Percentiles rank a stretch among this genome's conserved stretches.
Conservation (phyloP, 2,329 filamentous ascomycete species). For the Phialemonium atrogriseum region DNA sequence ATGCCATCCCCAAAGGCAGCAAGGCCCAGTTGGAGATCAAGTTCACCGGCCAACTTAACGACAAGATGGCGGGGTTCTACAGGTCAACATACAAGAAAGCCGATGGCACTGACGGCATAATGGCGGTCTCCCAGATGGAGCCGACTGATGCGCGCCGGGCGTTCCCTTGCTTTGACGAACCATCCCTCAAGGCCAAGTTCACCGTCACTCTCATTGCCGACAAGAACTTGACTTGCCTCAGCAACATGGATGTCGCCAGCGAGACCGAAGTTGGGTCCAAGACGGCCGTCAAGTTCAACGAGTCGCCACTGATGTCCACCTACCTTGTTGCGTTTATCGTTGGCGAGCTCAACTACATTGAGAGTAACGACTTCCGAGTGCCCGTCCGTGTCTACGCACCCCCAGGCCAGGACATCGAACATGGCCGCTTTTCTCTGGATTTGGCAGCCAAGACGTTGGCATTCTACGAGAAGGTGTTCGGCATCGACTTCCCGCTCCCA, state of each 20-base stretch:
- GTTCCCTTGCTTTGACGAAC: constrained; percentile 96
- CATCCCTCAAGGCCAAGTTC: constrained; percentile 86
- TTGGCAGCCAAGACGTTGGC: constrained; percentile 82
- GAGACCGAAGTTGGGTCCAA: constrained; percentile 69
- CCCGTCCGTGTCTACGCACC: constrained; percentile 93
- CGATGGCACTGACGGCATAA: constrained; percentile 69
- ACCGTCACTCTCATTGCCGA: constrained; percentile 87
- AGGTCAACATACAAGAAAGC: constrained; percentile 82
- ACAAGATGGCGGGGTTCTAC: constrained; percentile 87
- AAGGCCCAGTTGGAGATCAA: constrained; percentile 71
- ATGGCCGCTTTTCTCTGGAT: constrained; percentile 83
- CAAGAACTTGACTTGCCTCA: constrained; percentile 82
- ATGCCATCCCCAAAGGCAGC: constrained; percentile 62
- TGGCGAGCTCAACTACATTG: constrained; percentile 87
- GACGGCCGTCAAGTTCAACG: constrained; percentile 88
- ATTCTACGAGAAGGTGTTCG: constrained; percentile 94
- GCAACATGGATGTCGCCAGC: constrained; percentile 90
- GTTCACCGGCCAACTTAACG: constrained; percentile 73
- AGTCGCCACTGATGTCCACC: constrained; percentile 89
- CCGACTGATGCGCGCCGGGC: constrained; percentile 86
- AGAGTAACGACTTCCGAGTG: constrained; percentile 84
- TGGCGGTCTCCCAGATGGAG: constrained; percentile 95
- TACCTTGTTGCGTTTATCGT: constrained; percentile 93
- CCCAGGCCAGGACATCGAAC: constrained; percentile 80
- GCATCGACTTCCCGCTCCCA: constrained; percentile 75